These are phyloP conservation scores for Trametes gibbosa DNA, from an alignment of 768 basidiomycete species.

Conservation along the genomic window DNA sequence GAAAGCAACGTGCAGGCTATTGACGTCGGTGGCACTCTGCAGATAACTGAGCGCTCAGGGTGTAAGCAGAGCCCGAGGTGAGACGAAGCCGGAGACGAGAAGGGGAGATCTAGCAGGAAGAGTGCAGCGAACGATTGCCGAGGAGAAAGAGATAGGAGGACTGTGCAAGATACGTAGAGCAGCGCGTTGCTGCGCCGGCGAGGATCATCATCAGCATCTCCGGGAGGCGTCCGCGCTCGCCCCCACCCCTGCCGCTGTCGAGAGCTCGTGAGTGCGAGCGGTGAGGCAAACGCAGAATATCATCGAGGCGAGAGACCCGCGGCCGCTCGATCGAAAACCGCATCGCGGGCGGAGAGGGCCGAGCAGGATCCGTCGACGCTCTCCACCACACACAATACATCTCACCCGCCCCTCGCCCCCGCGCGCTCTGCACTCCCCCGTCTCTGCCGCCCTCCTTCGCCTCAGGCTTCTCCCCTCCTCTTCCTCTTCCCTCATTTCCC, in stretches of 20 bases:
- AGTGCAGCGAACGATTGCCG: neutral
- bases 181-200: neutral
- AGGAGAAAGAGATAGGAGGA: neutral
- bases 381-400: no score
- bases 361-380: no score
- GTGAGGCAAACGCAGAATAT: no score
- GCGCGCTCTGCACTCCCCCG: no score
- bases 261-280: neutral
- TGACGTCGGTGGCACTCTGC: slow-evolving; percentile 10
- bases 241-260: neutral
- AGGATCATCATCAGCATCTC: neutral
- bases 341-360: no score
- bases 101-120: no score
- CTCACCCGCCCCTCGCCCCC: no score
- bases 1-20: neutral
- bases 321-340: no score
- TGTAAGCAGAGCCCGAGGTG: neutral
- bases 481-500: neutral
- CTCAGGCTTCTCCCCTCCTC: neutral
- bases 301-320: no score
- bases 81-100: neutral
- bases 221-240: neutral
- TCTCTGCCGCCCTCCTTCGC: neutral
- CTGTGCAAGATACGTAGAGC: neutral
- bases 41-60: neutral